A percentile compares a stretch with the other conserved stretches of the same genome.
Evolutionary conservation across 2,329 filamentous ascomycete genomes (phyloP).

Genomic region (Purpureocillium takamizusanense): DNA sequence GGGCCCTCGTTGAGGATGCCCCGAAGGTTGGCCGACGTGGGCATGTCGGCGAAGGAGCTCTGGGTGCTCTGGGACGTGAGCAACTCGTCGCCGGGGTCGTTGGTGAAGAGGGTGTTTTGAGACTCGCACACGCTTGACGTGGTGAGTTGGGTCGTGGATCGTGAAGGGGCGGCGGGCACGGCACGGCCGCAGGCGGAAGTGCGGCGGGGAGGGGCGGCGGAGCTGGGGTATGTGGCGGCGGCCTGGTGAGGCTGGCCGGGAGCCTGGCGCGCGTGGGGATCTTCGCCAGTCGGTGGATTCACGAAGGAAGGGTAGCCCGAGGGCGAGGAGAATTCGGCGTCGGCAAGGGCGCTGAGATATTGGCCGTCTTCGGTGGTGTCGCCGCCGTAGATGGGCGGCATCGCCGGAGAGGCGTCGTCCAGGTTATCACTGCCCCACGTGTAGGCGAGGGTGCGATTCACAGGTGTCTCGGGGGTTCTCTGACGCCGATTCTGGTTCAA

Average conservation of each 20-base stretch:
- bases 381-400: neutral
- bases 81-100: conserved; percentile 18
- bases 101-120: conserved; percentile 14
- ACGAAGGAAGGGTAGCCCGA: conserved; percentile 23
- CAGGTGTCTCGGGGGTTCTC: too few species aligned
- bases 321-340: conserved; percentile 24
- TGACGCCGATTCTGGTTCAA: too few species aligned
- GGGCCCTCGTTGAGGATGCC: neutral
- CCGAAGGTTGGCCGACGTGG: conserved; percentile 1
- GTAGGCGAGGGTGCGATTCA: too few species aligned
- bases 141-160: conserved; percentile 10
- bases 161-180: conserved; percentile 11
- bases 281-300: neutral
- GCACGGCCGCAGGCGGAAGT: conserved; percentile 6
- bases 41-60: conserved; percentile 17
- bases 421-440: conserved; percentile 7
- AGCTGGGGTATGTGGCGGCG: conserved; percentile 3
- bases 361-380: conserved; percentile 10
- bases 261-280: conserved; percentile 3
- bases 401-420: neutral
- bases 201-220: conserved; percentile 6
- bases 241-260: conserved; percentile 3
- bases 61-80: conserved; percentile 13
- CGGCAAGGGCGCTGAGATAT: conserved; percentile 15
- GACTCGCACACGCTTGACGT: conserved; percentile 12